Conservation (phyloP, 176 grass and related monocot species). For the Bromus sterilis region DNA sequence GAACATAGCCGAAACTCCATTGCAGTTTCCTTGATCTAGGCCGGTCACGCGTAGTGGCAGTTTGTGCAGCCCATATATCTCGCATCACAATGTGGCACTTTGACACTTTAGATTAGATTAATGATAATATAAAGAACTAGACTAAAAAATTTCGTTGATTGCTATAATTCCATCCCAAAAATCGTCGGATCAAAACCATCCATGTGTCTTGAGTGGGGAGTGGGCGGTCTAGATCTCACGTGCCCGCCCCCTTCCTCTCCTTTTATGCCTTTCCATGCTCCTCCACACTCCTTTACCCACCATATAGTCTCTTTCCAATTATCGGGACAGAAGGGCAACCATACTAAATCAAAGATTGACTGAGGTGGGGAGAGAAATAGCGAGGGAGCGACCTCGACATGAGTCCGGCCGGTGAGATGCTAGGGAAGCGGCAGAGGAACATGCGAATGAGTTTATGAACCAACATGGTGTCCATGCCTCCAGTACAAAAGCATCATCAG, state of each 20-base stretch:
- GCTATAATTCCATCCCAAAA: background rate
- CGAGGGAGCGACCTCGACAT: conserved; percentile 10
- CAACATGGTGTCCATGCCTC: conserved; percentile 33
- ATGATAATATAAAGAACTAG: background rate
- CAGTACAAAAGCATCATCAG: conserved; percentile 34
- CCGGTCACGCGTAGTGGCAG: background rate
- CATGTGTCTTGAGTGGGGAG: background rate
- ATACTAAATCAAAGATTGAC: background rate
- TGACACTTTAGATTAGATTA: background rate
- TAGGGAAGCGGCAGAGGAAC: conserved; percentile 64
- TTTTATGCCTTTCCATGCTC: conserved; percentile 17
- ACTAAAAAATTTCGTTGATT: background rate
- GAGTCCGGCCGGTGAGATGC: conserved; percentile 12
- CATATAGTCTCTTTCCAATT: conserved; percentile 10
- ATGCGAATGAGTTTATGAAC: too few species aligned
- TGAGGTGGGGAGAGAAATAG: background rate
- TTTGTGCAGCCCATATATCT: background rate
- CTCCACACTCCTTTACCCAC: conserved; percentile 1
- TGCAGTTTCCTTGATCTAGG: background rate
- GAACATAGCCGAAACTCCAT: too few species aligned
- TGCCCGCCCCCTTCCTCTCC: background rate
- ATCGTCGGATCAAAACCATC: background rate
- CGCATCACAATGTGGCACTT: rapidly evolving
- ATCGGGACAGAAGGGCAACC: background rate
- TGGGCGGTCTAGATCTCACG: conserved; percentile 21